phyloP scores from a whole-genome alignment of 805 yeast genomes.

The Cyberlindnera maclurae region DNA sequence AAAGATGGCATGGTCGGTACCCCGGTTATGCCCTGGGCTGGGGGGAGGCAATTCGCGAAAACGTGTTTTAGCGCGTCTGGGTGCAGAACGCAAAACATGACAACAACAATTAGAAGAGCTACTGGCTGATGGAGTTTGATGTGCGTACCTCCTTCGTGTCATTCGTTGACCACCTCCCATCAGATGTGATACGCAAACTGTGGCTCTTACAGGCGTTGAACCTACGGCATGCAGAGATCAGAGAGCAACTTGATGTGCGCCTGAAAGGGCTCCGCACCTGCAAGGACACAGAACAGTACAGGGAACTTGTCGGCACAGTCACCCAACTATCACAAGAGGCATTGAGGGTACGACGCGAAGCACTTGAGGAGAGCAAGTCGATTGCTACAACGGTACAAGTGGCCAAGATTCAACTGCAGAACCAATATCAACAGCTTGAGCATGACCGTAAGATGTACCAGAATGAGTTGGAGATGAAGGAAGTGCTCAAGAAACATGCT shows the following conservation, averaged over 20 bases:
- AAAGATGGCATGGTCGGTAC: neutral
- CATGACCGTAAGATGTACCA: conserved; percentile 22
- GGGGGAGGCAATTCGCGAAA: no score
- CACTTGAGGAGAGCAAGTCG: conserved; percentile 26
- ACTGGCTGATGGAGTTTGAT: conserved; percentile 20
- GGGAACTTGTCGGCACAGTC: neutral
- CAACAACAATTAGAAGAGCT: no score
- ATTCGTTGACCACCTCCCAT: conserved; percentile 35
- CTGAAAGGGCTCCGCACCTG: conserved; percentile 8
- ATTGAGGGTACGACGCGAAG: conserved; percentile 21
- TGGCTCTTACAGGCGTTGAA: conserved; percentile 35
- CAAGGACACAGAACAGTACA: neutral
- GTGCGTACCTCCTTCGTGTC: conserved; percentile 32
- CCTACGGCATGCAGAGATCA: conserved; percentile 13
- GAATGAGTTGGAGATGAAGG: conserved; percentile 18
- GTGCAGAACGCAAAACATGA: no score
- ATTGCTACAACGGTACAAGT: conserved; percentile 17
- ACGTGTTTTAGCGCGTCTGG: no score
- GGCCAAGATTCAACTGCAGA: conserved; percentile 17
- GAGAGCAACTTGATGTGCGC: conserved; percentile 11
- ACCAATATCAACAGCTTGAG: conserved; percentile 20
- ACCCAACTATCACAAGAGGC: conserved; percentile 12
- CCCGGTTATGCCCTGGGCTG: neutral
- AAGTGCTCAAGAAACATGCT: conserved; percentile 10
- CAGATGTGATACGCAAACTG: conserved; percentile 34